Conservation (phyloP, 805 yeast genomes). For the Metschnikowia anglica region DNA sequence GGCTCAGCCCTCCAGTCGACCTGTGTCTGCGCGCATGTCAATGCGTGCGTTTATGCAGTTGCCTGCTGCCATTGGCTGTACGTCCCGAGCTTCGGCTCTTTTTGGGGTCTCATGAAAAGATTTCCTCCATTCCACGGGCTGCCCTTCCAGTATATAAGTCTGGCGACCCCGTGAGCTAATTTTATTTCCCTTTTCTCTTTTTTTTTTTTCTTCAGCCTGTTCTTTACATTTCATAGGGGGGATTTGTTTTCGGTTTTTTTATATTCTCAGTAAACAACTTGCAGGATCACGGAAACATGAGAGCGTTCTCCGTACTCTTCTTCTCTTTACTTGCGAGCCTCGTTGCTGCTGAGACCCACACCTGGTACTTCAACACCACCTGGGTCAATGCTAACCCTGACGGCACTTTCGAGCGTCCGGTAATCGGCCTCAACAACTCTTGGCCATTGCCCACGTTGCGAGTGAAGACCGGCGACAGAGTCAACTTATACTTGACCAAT, state of each 20-base stretch:
- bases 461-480: conserved; percentile 76
- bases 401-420: conserved; percentile 52
- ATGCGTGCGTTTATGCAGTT: conserved; percentile 1
- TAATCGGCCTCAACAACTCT: conserved; percentile 65
- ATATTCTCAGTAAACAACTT: conserved; percentile 8
- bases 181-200: conserved; percentile 18
- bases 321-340: conserved; percentile 21
- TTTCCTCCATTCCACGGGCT: not conserved
- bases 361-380: conserved; percentile 62
- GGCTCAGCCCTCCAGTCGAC: not conserved
- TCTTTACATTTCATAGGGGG: conserved; percentile 23
- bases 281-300: conserved; percentile 18
- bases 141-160: conserved; percentile 11
- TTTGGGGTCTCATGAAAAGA: conserved; percentile 1
- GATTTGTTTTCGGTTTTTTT: conserved; percentile 8
- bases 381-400: conserved; percentile 73
- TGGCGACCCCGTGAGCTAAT: conserved; percentile 14
- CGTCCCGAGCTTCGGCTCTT: conserved; percentile 16
- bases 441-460: conserved; percentile 89
- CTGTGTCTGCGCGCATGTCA: not conserved
- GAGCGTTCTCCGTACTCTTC: conserved; percentile 20
- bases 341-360: conserved; percentile 50
- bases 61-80: conserved; percentile 18
- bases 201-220: conserved; percentile 23
- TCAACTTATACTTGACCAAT: conserved; percentile 71